A percentile compares a stretch with the other conserved stretches of the same genome.
Evolutionary conservation across 2,329 filamentous ascomycete species (phyloP).

Genomic region (Alternaria sp.): DNA sequence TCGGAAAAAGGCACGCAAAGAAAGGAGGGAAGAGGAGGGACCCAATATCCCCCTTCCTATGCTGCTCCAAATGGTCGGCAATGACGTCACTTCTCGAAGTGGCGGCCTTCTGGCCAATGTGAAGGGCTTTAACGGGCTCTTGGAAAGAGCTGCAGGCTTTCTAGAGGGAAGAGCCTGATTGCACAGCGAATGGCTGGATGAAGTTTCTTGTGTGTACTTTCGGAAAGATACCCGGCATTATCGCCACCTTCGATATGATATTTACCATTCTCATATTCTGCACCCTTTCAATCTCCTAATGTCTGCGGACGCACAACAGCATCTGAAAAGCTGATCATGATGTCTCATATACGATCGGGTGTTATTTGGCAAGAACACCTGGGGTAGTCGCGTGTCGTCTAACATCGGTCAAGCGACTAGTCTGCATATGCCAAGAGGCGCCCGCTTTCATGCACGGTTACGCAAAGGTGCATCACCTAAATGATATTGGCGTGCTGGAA

Average conservation of each 20-base stretch:
- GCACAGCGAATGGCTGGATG: not conserved
- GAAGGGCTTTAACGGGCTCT: constrained; percentile 40
- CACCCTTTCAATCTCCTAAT: not conserved
- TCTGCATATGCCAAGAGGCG: not conserved
- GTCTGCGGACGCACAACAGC: not conserved
- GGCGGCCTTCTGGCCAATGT: constrained; percentile 42
- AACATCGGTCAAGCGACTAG: not conserved
- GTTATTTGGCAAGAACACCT: not conserved
- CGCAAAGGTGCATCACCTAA: not conserved
- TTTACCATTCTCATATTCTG: not conserved
- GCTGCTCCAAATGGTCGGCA: constrained; percentile 36
- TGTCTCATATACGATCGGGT: not conserved
- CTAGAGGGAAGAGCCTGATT: constrained; percentile 42
- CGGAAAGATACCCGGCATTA: constrained; percentile 16
- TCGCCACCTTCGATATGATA: constrained; percentile 5
- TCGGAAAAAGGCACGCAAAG: constrained; percentile 35
- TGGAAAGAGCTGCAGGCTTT: constrained; percentile 44
- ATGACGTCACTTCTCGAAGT: constrained; percentile 35
- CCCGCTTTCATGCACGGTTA: not conserved
- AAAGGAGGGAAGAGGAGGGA: constrained; percentile 42
- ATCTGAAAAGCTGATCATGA: not conserved
- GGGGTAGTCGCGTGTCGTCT: not conserved
- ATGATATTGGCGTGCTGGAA: not conserved
- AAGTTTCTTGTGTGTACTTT: constrained; percentile 9
- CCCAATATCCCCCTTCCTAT: constrained; percentile 41